Evolutionary conservation across 768 basidiomycete genomes (phyloP), one percentile per base, ranked within the genome.

Genomic region (Auricularia sp.): DNA sequence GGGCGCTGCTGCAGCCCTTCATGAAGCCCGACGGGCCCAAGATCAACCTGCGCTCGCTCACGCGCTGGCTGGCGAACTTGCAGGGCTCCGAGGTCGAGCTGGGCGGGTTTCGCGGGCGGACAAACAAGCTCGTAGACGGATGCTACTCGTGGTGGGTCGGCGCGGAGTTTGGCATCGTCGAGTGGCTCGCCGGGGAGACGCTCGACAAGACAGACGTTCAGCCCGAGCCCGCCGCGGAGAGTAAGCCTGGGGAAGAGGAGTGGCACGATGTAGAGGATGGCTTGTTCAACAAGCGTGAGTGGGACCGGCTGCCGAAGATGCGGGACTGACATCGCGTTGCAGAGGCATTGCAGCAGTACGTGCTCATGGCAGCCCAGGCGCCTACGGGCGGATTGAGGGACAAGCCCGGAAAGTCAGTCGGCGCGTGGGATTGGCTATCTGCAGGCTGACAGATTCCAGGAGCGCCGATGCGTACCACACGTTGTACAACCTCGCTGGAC

Each of bases 71-170:
- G 2, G 86, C 84, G 3, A 79, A 86, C 54, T 88, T 97, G 87
- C 96, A 98, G 72, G 94, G 93, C 0, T 74, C 77, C 1, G 86
- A 86, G 53, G 80, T 83, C 11, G 96, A 98, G 71, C 79, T 93
- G 8, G 96, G 94, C 3, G 97, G 97, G 2, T 98, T 99, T 76
- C 83, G 81, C 64, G 97, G 97, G 0, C 79, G 97, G 62, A 92
- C 93, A 68, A 99, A 98, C 73, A 99, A 99, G 74, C 82, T 99
- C n/a, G 96, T 99, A 0, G 97, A 99, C 70, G 97, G 96, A 3
- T 99, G 97, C 74, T 99, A 99, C 74, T 87, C 90, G n/a, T 99
- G 97, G 97, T 99, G 96, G 97, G 91, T 93, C 29, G 97, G 92
- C 1, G 95, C 95, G 0, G 82, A 88, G 16, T 91, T 97, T 71